A percentile compares a stretch with the other conserved stretches of the same genome.
Evolutionary conservation across 2,329 filamentous ascomycete species (phyloP).

Genomic region (Neurospora sp.): DNA sequence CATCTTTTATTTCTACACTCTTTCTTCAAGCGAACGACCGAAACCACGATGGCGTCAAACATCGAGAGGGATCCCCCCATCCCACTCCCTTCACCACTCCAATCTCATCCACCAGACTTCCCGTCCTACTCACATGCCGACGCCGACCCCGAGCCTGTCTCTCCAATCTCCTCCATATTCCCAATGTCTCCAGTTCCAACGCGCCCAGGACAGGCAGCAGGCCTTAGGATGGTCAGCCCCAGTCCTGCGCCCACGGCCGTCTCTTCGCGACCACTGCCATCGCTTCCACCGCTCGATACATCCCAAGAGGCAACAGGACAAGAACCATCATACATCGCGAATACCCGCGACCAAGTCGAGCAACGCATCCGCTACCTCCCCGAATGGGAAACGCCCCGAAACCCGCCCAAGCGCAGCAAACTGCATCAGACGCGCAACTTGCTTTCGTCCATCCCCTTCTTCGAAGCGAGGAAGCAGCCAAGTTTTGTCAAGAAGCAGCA

Average conservation of each 20-base stretch:
- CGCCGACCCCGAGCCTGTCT: background rate
- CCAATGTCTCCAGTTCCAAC: background rate
- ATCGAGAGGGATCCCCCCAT: background rate
- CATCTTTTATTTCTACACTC: background rate
- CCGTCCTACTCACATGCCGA: background rate
- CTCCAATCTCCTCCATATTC: background rate
- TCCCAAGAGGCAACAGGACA: background rate
- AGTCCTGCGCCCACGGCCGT: background rate
- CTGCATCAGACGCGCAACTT: background rate
- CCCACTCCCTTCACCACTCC: background rate
- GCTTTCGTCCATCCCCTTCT: background rate
- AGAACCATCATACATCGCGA: background rate
- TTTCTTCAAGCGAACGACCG: background rate
- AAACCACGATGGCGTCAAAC: background rate
- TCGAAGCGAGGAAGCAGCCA: background rate
- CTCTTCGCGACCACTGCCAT: background rate
- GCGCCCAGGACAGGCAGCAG: background rate
- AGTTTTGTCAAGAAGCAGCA: background rate
- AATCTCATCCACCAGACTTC: background rate
- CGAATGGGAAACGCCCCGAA: constrained; percentile 12
- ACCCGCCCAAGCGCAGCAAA: constrained; percentile 9
- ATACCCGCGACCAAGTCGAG: background rate
- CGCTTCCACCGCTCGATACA: background rate
- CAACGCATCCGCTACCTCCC: constrained; percentile 11
- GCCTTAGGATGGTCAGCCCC: background rate